Percentiles rank a stretch among this genome's conserved stretches.
phyloP scores from a whole-genome alignment of 1,284 basidiomycete genomes.

The Austroboletus rostrupii region DNA sequence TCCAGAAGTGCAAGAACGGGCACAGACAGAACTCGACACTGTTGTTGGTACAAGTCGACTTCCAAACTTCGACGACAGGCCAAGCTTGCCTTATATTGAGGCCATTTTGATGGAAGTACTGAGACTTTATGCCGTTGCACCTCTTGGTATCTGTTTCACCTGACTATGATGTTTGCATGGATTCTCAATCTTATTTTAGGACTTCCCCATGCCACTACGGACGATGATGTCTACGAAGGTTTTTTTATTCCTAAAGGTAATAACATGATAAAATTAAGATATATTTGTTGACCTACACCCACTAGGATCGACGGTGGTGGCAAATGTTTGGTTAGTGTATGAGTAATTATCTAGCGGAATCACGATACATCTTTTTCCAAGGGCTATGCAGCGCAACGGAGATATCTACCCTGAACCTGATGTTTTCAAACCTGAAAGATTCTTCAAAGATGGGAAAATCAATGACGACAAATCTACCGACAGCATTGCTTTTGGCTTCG shows the following conservation, averaged over 20 bases:
- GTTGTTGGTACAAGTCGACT: conserved; percentile 35
- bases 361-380: conserved; percentile 13
- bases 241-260: conserved; percentile 41
- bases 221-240: conserved; percentile 31
- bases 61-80: conserved; percentile 40
- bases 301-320: conserved; percentile 34
- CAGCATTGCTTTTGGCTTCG: conserved; percentile 41
- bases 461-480: conserved; percentile 34
- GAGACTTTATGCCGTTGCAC: conserved; percentile 43
- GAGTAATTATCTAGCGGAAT: not conserved
- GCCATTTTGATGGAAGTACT: conserved; percentile 50
- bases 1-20: conserved; percentile 40
- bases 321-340: conserved; percentile 41
- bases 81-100: conserved; percentile 40
- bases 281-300: not conserved
- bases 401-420: conserved; percentile 38
- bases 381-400: conserved; percentile 42
- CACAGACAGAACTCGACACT: conserved; percentile 42
- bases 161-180: not conserved
- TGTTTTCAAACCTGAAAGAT: conserved; percentile 42
- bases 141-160: conserved; percentile 12
- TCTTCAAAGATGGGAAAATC: conserved; percentile 20
- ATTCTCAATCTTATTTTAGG: conserved; percentile 23
- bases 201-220: conserved; percentile 38
- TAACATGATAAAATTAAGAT: not conserved